A percentile compares a stretch with the other conserved stretches of the same genome.
phyloP scores from a whole-genome alignment of 805 yeast genomes.

The Candida morakotiae region DNA sequence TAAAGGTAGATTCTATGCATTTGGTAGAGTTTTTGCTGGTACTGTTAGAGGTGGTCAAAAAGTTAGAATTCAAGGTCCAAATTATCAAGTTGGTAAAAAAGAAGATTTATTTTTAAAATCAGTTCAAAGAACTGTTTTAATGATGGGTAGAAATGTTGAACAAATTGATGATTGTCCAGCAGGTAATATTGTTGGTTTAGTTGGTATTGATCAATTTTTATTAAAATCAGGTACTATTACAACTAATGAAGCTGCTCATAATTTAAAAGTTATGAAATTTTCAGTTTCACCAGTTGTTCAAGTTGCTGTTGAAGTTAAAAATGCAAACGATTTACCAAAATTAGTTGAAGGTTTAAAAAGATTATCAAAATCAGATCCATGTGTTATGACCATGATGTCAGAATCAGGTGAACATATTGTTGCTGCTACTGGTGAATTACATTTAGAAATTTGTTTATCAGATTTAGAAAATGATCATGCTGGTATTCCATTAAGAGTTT shows the following conservation, averaged over 20 bases:
- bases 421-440: slow-evolving; percentile 99
- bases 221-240: slow-evolving; percentile 99
- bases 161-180: slow-evolving; percentile 99
- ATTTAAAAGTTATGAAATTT: slow-evolving; percentile 99
- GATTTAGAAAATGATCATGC: slow-evolving; percentile 99
- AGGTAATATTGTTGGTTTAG: slow-evolving; percentile 99
- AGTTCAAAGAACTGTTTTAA: slow-evolving; percentile 97
- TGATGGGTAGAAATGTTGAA: slow-evolving; percentile 99
- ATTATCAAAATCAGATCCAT: slow-evolving; percentile 98
- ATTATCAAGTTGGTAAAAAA: slow-evolving; percentile 98
- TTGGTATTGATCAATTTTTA: slow-evolving; percentile 99
- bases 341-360: slow-evolving; percentile 99
- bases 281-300: slow-evolving; percentile 99
- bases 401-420: slow-evolving; percentile 99
- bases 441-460: slow-evolving; percentile 93
- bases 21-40: slow-evolving; percentile 99
- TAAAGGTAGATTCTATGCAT: slow-evolving; percentile 99
- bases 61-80: slow-evolving; percentile 99
- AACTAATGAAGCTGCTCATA: slow-evolving; percentile 95
- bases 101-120: slow-evolving; percentile 96
- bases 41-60: slow-evolving; percentile 98
- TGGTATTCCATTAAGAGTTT: slow-evolving; percentile 96
- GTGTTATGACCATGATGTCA: slow-evolving; percentile 83
- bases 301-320: slow-evolving; percentile 99
- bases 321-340: slow-evolving; percentile 99